phyloP scores from a whole-genome alignment of 345 rosid genomes.

The Excoecaria cochinchinensis region DNA sequence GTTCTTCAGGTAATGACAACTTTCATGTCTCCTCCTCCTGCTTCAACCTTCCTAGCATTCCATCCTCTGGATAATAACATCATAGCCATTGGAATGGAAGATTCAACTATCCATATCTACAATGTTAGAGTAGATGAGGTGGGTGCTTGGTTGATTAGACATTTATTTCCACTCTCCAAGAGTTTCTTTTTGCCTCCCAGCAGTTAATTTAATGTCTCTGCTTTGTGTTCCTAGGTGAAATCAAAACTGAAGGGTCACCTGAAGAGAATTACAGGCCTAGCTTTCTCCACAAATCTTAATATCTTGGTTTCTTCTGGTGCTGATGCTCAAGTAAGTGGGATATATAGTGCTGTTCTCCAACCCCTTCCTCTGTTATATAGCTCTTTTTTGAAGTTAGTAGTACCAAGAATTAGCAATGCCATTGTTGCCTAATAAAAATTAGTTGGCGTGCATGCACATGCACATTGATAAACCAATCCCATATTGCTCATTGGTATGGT shows the following conservation, averaged over 20 bases:
- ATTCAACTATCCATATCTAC: constrained; percentile 76
- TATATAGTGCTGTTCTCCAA: background rate
- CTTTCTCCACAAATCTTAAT: constrained; percentile 69
- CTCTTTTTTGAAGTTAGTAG: background rate
- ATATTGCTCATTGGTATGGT: background rate
- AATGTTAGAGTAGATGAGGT: constrained; percentile 88
- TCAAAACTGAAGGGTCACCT: constrained; percentile 86
- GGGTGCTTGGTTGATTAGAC: constrained; percentile 11
- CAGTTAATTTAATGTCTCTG: constrained; percentile 1
- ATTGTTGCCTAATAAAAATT: background rate
- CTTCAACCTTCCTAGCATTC: constrained; percentile 83
- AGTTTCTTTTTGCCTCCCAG: background rate
- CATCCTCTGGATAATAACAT: constrained; percentile 87
- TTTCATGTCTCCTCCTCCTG: constrained; percentile 81
- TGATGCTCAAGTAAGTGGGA: constrained; percentile 76
- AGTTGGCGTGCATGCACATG: background rate
- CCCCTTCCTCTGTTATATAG: background rate
- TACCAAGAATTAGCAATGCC: background rate
- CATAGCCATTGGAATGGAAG: constrained; percentile 91
- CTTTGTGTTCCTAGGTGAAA: constrained; percentile 55
- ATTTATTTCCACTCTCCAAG: background rate
- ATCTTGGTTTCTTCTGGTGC: constrained; percentile 92
- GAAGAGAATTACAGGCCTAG: constrained; percentile 78
- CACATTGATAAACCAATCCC: background rate
- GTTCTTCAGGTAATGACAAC: constrained; percentile 78